Evolutionary conservation across 768 basidiomycete species (phyloP).

Genomic region (Porphyrellus cyaneotinctus): DNA sequence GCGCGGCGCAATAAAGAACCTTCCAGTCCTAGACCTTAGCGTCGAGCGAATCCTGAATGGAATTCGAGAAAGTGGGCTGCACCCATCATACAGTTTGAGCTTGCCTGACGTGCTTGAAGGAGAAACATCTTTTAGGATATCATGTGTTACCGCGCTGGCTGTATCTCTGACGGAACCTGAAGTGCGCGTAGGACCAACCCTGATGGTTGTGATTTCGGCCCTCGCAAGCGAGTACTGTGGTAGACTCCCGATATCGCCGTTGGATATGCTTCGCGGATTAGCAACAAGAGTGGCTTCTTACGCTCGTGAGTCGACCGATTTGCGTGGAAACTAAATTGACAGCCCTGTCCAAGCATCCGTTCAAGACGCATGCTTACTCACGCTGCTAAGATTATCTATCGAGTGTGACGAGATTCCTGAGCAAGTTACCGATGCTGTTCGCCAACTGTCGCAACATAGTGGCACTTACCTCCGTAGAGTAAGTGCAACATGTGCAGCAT

Average conservation of each 20-base stretch:
- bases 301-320: constrained; percentile 38
- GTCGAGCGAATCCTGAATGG: constrained; percentile 54
- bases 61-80: constrained; percentile 45
- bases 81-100: not conserved
- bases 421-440: constrained; percentile 41
- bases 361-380: constrained; percentile 67
- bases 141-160: constrained; percentile 43
- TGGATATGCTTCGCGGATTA: constrained; percentile 45
- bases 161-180: constrained; percentile 41
- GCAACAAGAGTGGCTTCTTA: constrained; percentile 38
- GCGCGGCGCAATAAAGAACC: constrained; percentile 26
- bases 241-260: constrained; percentile 46
- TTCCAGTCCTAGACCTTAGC: constrained; percentile 48
- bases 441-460: constrained; percentile 39
- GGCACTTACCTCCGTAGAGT: constrained; percentile 60
- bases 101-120: constrained; percentile 32
- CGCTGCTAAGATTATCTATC: constrained; percentile 64
- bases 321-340: constrained; percentile 7
- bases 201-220: constrained; percentile 66
- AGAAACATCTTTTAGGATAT: constrained; percentile 37
- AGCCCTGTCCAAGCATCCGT: constrained; percentile 48
- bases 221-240: constrained; percentile 60
- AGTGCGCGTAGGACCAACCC: constrained; percentile 47
- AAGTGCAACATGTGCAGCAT: constrained; percentile 12
- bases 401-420: constrained; percentile 54